A percentile compares a stretch with the other conserved stretches of the same genome.
phyloP scores from a whole-genome alignment of 768 basidiomycete genomes.

The Suillus luteus region DNA sequence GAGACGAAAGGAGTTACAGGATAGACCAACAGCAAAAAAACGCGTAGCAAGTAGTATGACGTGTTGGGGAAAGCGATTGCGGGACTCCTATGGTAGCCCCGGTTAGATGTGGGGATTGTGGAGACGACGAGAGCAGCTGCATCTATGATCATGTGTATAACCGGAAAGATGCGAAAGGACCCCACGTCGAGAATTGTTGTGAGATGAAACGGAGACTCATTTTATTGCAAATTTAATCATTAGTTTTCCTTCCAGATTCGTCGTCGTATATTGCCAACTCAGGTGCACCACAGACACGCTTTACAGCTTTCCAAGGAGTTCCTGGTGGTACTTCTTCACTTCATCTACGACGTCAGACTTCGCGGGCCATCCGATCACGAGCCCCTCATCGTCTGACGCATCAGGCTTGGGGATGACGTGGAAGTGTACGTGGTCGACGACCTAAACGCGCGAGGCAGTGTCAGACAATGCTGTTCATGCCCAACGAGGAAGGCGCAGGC shows the following conservation, averaged over 20 bases:
- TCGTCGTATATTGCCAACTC: background rate
- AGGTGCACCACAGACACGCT: background rate
- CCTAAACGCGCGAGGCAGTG: slow-evolving; percentile 34
- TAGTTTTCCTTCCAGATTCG: background rate
- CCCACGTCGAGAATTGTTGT: background rate
- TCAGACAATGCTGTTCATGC: background rate
- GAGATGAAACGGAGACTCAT: background rate
- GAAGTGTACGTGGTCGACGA: slow-evolving; percentile 89
- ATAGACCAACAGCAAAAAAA: background rate
- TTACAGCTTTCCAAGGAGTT: slow-evolving; percentile 21
- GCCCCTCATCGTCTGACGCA: slow-evolving; percentile 63
- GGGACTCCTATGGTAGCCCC: too few relatives aligned
- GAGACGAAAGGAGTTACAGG: background rate
- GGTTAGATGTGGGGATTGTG: background rate
- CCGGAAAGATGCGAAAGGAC: background rate
- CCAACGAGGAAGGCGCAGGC: slow-evolving; percentile 6
- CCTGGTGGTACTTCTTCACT: slow-evolving; percentile 23
- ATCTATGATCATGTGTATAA: background rate
- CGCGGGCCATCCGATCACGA: slow-evolving; percentile 75
- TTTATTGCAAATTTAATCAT: background rate
- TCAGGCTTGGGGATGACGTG: slow-evolving; percentile 91
- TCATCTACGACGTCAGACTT: slow-evolving; percentile 23
- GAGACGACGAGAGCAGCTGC: background rate
- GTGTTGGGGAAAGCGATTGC: too few relatives aligned
- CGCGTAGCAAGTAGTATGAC: background rate